A percentile compares a stretch with the other conserved stretches of the same genome.
These are phyloP conservation scores for Komagataella kurtzmanii DNA, from an alignment of 805 yeast species.

Conservation along the genomic window DNA sequence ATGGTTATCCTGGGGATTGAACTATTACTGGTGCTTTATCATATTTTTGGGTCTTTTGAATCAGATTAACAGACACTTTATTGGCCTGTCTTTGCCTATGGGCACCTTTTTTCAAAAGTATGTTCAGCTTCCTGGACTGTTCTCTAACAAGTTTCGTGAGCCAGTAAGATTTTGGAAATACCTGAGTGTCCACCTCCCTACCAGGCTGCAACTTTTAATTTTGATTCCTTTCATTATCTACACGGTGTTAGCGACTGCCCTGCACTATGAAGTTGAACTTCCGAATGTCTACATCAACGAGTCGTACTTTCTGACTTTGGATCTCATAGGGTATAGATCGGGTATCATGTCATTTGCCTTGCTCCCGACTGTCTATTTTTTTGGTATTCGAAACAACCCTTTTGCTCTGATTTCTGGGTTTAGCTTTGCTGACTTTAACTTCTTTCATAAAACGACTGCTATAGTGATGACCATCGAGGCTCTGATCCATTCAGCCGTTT, in stretches of 20 bases:
- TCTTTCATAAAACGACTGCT: conserved; percentile 57
- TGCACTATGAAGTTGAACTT: conserved; percentile 19
- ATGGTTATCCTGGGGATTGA: conserved; percentile 30
- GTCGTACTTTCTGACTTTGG: conserved; percentile 16
- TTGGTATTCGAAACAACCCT: conserved; percentile 66
- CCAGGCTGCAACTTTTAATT: conserved; percentile 12
- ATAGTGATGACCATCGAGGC: conserved; percentile 33
- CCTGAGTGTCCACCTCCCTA: conserved; percentile 5
- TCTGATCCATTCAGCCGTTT: conserved; percentile 41
- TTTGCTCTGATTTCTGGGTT: conserved; percentile 50
- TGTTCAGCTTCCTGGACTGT: conserved; percentile 2
- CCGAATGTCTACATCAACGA: conserved; percentile 24
- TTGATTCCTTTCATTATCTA: conserved; percentile 17
- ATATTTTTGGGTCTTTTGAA: conserved; percentile 16
- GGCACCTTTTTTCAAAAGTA: conserved; percentile 1
- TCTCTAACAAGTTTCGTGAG: neutral
- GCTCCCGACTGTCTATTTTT: conserved; percentile 45
- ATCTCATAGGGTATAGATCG: conserved; percentile 37
- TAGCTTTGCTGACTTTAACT: conserved; percentile 44
- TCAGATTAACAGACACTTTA: conserved; percentile 8
- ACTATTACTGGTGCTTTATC: conserved; percentile 25
- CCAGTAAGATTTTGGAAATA: neutral
- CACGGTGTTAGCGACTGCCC: conserved; percentile 17
- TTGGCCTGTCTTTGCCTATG: neutral
- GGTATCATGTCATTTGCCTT: conserved; percentile 35